Base-by-base conservation (phyloP, 1,139 yeast genomes). In the Kodamaea sp. region DNA sequence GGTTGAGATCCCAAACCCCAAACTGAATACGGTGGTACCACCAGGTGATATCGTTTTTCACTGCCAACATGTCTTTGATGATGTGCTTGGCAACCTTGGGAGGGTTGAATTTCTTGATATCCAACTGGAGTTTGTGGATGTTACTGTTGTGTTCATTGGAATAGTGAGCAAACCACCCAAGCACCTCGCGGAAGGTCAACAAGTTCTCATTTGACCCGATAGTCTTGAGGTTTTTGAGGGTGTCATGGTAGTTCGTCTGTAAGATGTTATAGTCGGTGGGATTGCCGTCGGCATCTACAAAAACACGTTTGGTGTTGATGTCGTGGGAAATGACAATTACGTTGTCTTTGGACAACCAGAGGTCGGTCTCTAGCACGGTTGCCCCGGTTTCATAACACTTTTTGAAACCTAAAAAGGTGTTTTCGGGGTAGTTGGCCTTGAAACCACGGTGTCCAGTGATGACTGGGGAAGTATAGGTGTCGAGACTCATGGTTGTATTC, bases 251-350 rank as follows among this genome's bases (percentile, higher is more conserved):
- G 11, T 60, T 53, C 2, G 71, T 64, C n/a, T 67, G 44, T 6
- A 68, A 56, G 20, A 77, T 70, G 28, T 58, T 53, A 38, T 55
- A 66, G 35, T 68, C 58, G n/a, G 74, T 54, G 16, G 59, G 65
- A 13, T 59, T 50, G 6, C 74, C 75, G 27, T 66, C 51, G n/a
- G 46, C 49, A 41, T 63, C 66, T 25, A 80, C 79, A 54, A 78
- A 84, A n/a, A 80, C 72, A 23, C 92, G 64, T 31, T 65, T 63
- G 9, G 90, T 77, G 43, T 61, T 68, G 7, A 70, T 63, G 51
- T 84, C 92, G 57, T 92, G 98, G 31, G 85, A 78, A 20, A 92
- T 75, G 5, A 90, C 85, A 18, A 88, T 70, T 4, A 76, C 75
- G 9, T 82, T 78, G 58, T 92, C 98, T 5, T 62, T 60, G 2